phyloP scores from a whole-genome alignment of 2,329 filamentous ascomycete species.

The Aspergillus eucalypticola region DNA sequence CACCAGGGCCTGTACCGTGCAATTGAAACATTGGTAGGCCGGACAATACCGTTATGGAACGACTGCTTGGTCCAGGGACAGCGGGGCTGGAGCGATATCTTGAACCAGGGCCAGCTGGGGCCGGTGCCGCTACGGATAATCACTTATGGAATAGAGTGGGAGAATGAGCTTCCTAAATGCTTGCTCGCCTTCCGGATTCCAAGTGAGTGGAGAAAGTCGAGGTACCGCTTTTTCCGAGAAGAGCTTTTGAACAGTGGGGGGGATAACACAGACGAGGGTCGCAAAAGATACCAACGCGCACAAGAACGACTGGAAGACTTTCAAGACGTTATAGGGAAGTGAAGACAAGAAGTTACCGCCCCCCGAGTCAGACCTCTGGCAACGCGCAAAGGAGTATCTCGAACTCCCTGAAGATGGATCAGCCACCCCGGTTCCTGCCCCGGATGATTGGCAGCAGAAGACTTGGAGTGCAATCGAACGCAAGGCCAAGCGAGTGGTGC shows the following conservation, averaged over 20 bases:
- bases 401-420: not conserved
- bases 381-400: not conserved
- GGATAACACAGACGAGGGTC: not conserved
- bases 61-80: not conserved
- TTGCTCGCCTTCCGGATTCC: not conserved
- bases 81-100: not conserved
- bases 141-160: not conserved
- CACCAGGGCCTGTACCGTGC: not conserved
- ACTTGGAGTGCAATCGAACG: too few species aligned
- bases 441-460: not conserved
- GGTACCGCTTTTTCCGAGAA: too few species aligned
- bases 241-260: not conserved
- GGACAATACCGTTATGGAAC: not conserved
- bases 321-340: not conserved
- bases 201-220: too few species aligned
- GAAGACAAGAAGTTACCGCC: not conserved
- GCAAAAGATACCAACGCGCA: not conserved
- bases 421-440: not conserved
- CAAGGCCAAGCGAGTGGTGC: not conserved
- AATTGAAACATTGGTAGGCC: not conserved
- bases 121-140: not conserved
- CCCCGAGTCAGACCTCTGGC: not conserved
- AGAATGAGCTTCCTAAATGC: not conserved
- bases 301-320: not conserved
- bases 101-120: constrained; percentile 2